Evolutionary conservation across 73 alveolate species (phyloP).

Genomic region (Symbiodinium pilosum): DNA sequence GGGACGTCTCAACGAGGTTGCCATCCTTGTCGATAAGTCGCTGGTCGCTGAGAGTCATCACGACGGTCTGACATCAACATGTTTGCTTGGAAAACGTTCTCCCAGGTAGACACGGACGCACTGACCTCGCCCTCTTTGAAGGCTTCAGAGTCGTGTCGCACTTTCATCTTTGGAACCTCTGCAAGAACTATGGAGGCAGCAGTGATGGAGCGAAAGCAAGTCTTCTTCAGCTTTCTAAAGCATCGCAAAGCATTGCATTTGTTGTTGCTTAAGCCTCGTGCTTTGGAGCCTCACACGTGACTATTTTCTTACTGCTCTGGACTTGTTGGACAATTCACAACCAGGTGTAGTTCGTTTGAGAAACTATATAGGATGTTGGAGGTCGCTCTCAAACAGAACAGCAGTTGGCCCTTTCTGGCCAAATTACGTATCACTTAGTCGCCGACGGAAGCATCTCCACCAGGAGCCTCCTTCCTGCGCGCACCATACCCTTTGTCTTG

Average conservation of each 20-base stretch:
- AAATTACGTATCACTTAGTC: neutral
- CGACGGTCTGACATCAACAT: conserved; percentile 21
- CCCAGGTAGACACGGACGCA: neutral
- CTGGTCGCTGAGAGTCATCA: conserved; percentile 94
- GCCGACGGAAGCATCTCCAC: conserved; percentile 45
- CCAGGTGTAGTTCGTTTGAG: too few relatives aligned
- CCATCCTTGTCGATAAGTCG: conserved; percentile 93
- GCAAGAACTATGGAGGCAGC: too few relatives aligned
- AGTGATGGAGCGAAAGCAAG: neutral
- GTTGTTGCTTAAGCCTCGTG: too few relatives aligned
- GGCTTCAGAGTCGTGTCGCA: conserved; percentile 70
- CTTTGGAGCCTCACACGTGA: neutral
- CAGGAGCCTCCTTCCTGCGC: conserved; percentile 78
- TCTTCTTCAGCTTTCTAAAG: neutral
- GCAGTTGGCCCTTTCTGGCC: too few relatives aligned
- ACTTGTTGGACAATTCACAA: too few relatives aligned
- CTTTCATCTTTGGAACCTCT: conserved; percentile 90
- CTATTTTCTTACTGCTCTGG: too few relatives aligned
- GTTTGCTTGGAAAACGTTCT: neutral
- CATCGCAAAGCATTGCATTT: too few relatives aligned
- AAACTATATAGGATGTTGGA: too few relatives aligned
- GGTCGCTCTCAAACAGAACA: too few relatives aligned
- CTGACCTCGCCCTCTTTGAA: conserved; percentile 86
- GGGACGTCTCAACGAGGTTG: conserved; percentile 48
- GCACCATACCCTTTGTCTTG: neutral